A percentile compares a stretch with the other conserved stretches of the same genome.
Conservation (phyloP, 1,139 yeast species). For the Debaryomycetaceae sp. region DNA sequence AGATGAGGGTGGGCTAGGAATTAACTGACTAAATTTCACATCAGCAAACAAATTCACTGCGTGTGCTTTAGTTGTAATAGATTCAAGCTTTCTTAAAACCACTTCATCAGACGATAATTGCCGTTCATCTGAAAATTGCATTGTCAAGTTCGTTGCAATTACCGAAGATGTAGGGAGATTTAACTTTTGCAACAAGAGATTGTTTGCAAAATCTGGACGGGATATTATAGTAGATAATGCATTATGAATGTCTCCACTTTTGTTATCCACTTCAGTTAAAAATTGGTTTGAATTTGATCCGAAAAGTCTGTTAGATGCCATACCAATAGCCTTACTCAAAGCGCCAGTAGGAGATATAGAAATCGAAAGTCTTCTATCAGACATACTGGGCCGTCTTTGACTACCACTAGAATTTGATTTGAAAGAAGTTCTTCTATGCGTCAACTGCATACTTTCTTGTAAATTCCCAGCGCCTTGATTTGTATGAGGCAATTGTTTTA, state of each 20-base stretch:
- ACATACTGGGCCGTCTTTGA: slow-evolving; percentile 46
- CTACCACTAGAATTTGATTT: slow-evolving; percentile 28
- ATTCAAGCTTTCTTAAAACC: slow-evolving; percentile 55
- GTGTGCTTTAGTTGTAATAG: slow-evolving; percentile 83
- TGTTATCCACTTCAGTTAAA: slow-evolving; percentile 11
- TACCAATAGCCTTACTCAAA: slow-evolving; percentile 77
- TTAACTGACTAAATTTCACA: slow-evolving; percentile 79
- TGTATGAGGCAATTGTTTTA: slow-evolving; percentile 13
- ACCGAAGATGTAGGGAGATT: slow-evolving; percentile 26
- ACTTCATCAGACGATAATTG: slow-evolving; percentile 29
- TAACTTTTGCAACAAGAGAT: slow-evolving; percentile 28
- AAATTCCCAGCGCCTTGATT: slow-evolving; percentile 1
- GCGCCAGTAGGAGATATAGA: slow-evolving; percentile 88
- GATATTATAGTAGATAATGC: slow-evolving; percentile 21
- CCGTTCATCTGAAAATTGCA: slow-evolving; percentile 6
- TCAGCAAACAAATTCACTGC: slow-evolving; percentile 88
- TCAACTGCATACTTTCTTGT: slow-evolving; percentile 2
- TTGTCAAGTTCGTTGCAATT: slow-evolving; percentile 7
- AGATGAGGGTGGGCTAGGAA: slow-evolving; percentile 71
- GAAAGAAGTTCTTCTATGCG: slow-evolving; percentile 28
- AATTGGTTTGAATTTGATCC: slow-evolving; percentile 35
- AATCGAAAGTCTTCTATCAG: slow-evolving; percentile 61
- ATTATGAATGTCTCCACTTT: not conserved
- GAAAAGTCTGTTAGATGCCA: slow-evolving; percentile 85
- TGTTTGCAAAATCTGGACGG: slow-evolving; percentile 35